Base-by-base conservation (phyloP, 2,329 filamentous ascomycete genomes). In the Ceratocystiopsis sp. region DNA sequence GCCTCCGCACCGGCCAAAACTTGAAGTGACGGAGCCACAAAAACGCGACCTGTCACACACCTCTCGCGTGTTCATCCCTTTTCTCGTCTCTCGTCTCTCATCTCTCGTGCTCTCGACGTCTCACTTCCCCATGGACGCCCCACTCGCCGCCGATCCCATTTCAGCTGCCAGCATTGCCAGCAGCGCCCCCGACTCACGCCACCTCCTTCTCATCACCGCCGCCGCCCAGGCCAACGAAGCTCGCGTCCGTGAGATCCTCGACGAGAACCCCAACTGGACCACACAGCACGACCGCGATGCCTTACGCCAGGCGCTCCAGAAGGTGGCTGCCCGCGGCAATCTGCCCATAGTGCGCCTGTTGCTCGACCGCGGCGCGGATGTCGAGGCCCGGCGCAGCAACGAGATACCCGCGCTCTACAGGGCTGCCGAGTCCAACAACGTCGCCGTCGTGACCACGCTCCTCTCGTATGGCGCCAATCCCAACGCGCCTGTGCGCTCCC, bases 351-450 rank as follows among this genome's bases (percentile, higher is more conserved):
- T 21, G 21, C 21, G 21, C 13, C 54, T 63, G 21, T 55, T 66
- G 15, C 57, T 66, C 42, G 52, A 58, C 10, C 50, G 58, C 38
- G 60, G 61, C 44, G 61, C 61, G 40, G 59, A 60, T 49, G 44
- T 58, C 19, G 56, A 63, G 40, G 49, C 59, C 3, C 53, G 51
- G 18, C 54, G 54, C 35, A 57, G 61, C 7, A 55, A 48, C 37
- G 61, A 63, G 43, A 42, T 56, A 18, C 55, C 61, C 0, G 57
- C 61, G 16, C 50, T 65, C 13, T 55, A 57, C 43, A 59, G 58
- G 45, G 61, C 62, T 10, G 60, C 59, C 40, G 59, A 62, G 48
- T 54, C 52, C 1, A 60, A 60, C 35, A 57, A 64, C 41, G 48
- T 51, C n/a, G 52, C 46, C 15, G 50, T 63, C 8, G 55, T 61